These are phyloP conservation scores for Heliamphora pulchella DNA, from an alignment of 179 eudicot species.

Conservation along the genomic window DNA sequence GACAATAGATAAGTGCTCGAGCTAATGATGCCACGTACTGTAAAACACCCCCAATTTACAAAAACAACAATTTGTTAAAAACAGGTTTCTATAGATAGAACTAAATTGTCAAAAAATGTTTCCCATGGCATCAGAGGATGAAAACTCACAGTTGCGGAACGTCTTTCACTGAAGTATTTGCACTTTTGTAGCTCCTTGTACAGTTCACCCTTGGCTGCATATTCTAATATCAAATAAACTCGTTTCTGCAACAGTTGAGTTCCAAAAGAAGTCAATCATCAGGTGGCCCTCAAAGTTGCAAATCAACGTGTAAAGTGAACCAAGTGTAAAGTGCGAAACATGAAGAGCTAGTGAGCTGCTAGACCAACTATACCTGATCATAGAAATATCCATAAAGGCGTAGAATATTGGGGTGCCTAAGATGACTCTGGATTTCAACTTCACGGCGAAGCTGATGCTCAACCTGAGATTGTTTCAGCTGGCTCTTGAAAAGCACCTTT, in stretches of 20 bases:
- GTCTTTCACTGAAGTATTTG: conserved; percentile 81
- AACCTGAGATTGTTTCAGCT: conserved; percentile 90
- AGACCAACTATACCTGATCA: conserved; percentile 58
- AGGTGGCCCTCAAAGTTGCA: not conserved
- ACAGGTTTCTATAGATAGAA: not conserved
- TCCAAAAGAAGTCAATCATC: not conserved
- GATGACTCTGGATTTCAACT: conserved; percentile 97
- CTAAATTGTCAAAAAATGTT: not conserved
- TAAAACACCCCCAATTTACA: conserved; percentile 16
- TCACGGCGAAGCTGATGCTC: conserved; percentile 97
- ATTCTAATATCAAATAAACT: conserved; percentile 84
- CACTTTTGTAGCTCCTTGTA: conserved; percentile 94
- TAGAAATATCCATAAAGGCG: conserved; percentile 91
- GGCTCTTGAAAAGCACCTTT: conserved; percentile 86
- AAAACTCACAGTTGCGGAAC: conserved; percentile 78
- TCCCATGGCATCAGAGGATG: not conserved
- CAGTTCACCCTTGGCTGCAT: conserved; percentile 93
- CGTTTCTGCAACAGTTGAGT: conserved; percentile 53
- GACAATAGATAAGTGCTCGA: conserved; percentile 92
- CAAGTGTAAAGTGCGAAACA: not conserved
- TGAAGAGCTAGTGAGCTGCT: not conserved
- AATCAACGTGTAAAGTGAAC: not conserved
- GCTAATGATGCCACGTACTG: conserved; percentile 91
- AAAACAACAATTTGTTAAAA: not conserved
- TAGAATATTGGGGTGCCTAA: conserved; percentile 83